phyloP scores from a whole-genome alignment of 768 basidiomycete species.

The Leucosporidium scottii region DNA sequence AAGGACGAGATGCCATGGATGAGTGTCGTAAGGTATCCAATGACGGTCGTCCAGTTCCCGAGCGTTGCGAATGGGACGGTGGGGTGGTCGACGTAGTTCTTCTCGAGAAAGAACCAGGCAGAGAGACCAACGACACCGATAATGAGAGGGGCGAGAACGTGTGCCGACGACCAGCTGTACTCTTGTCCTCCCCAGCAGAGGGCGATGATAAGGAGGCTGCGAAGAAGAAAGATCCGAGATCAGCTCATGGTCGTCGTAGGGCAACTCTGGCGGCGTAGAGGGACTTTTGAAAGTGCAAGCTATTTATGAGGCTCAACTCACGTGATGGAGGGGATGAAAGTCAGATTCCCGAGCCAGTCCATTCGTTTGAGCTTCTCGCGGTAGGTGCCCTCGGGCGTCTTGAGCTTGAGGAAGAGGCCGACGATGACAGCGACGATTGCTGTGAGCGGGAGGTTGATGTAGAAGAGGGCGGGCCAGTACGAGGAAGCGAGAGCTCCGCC shows the following conservation, averaged over 20 bases:
- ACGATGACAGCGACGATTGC: neutral
- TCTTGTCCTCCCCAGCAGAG: slow-evolving; percentile 50
- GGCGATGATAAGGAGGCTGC: slow-evolving; percentile 40
- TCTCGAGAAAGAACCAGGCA: slow-evolving; percentile 53
- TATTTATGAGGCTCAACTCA: slow-evolving; percentile 27
- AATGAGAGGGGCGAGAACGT: slow-evolving; percentile 46
- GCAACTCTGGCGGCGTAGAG: too few relatives aligned
- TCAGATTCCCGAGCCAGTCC: slow-evolving; percentile 37
- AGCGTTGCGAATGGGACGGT: slow-evolving; percentile 40
- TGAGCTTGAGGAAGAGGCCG: slow-evolving; percentile 10
- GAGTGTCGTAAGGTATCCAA: slow-evolving; percentile 43
- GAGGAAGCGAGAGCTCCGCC: neutral
- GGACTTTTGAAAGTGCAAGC: too few relatives aligned
- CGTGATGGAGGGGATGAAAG: slow-evolving; percentile 42
- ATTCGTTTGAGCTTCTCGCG: slow-evolving; percentile 19
- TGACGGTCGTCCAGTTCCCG: slow-evolving; percentile 42
- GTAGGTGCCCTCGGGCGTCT: slow-evolving; percentile 43
- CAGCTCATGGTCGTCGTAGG: too few relatives aligned
- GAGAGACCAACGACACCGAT: slow-evolving; percentile 55
- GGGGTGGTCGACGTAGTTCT: slow-evolving; percentile 46
- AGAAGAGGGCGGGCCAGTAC: slow-evolving; percentile 1
- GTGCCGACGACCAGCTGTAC: slow-evolving; percentile 46
- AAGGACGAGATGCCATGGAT: slow-evolving; percentile 29
- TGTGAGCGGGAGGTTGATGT: slow-evolving; percentile 1
- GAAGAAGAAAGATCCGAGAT: neutral